phyloP scores from a whole-genome alignment of 345 rosid species.

The Punica granatum region DNA sequence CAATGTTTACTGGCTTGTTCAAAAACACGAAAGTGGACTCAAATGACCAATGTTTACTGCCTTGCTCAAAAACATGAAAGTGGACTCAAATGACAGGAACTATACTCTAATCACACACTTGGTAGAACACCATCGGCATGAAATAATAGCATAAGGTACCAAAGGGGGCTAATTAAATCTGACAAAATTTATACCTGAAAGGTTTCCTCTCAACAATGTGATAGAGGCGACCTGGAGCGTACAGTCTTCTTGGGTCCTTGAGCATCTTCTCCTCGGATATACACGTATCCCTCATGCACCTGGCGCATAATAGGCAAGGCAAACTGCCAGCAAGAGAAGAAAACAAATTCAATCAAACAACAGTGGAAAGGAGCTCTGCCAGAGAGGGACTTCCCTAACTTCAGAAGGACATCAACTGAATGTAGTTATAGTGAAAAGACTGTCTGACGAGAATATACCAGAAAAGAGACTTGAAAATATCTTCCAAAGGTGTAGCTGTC shows the following conservation, averaged over 20 bases:
- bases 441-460: slow-evolving; percentile 37
- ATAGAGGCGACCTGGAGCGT: slow-evolving; percentile 97
- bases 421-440: background rate
- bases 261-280: slow-evolving; percentile 78
- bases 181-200: slow-evolving; percentile 45
- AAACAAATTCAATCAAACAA: slow-evolving; percentile 7
- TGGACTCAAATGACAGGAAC: too few species aligned
- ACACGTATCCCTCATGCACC: slow-evolving; percentile 94
- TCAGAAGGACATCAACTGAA: background rate
- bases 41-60: too few species aligned
- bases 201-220: slow-evolving; percentile 92
- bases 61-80: too few species aligned
- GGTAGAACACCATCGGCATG: too few species aligned
- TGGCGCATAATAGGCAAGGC: slow-evolving; percentile 79
- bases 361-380: background rate
- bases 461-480: slow-evolving; percentile 97
- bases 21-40: too few species aligned
- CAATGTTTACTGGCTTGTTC: too few species aligned
- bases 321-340: slow-evolving; percentile 40
- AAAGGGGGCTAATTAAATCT: too few species aligned
- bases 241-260: slow-evolving; percentile 90
- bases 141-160: too few species aligned
- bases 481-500: slow-evolving; percentile 93
- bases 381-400: background rate
- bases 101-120: too few species aligned